phyloP scores from a whole-genome alignment of 306 rosid species.

The Astragalus glycyphyllos region DNA sequence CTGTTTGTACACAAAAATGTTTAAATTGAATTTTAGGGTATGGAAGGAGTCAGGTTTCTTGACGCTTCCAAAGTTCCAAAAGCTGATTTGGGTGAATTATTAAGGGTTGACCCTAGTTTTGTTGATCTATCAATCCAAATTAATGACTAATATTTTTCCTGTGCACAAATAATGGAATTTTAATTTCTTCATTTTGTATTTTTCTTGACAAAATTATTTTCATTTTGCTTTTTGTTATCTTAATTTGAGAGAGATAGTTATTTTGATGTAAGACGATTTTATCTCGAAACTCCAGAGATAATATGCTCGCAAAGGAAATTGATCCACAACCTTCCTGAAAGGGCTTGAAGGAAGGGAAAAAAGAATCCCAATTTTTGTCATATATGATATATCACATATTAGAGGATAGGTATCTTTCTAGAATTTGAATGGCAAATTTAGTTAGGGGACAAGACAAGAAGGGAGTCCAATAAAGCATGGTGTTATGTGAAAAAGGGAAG shows the following conservation, averaged over 20 bases:
- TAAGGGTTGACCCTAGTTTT: constrained; percentile 44
- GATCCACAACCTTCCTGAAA: not conserved
- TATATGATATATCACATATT: not conserved
- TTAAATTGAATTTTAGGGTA: constrained; percentile 1
- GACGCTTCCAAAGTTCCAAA: constrained; percentile 36
- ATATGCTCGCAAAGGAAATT: not conserved
- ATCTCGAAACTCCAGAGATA: not conserved
- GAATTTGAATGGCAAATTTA: not conserved
- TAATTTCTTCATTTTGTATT: not conserved
- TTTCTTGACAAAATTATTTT: no score
- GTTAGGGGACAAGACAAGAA: not conserved
- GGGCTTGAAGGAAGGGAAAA: not conserved
- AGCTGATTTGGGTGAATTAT: constrained; percentile 8
- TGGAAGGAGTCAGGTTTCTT: not conserved
- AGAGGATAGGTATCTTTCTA: not conserved
- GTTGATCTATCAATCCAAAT: constrained; percentile 40
- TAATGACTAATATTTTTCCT: not conserved
- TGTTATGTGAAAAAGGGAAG: no score
- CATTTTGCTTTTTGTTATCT: no score
- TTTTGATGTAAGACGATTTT: not conserved
- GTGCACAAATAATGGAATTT: not conserved
- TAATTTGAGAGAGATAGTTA: not conserved
- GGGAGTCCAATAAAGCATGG: no score
- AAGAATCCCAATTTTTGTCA: not conserved
- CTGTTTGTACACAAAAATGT: not conserved